Evolutionary conservation across 2,329 filamentous ascomycete genomes (phyloP).

Genomic region (Clonostachys chloroleuca): DNA sequence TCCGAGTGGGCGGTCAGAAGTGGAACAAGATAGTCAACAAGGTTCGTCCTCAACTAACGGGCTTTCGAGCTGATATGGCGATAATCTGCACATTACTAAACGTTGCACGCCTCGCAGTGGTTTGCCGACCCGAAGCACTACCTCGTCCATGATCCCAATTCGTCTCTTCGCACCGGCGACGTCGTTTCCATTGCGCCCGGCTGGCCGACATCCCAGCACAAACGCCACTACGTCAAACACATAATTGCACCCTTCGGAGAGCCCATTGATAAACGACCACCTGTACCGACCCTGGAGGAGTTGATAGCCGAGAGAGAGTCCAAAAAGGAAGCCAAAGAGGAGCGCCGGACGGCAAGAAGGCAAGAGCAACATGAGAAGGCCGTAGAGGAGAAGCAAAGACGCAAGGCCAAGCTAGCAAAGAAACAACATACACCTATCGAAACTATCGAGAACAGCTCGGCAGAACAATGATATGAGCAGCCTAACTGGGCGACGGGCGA

Average conservation of each 20-base stretch:
- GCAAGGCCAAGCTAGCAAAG: conserved; percentile 10
- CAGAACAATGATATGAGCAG: no score
- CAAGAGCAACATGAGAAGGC: conserved; percentile 10
- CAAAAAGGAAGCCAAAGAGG: conserved; percentile 52
- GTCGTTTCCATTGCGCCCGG: conserved; percentile 67
- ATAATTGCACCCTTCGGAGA: conserved; percentile 68
- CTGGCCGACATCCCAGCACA: conserved; percentile 60
- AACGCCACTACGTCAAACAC: conserved; percentile 69
- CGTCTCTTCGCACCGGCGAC: conserved; percentile 69
- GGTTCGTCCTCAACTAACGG: conserved; percentile 34
- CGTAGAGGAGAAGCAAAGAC: conserved; percentile 8
- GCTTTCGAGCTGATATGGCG: not conserved
- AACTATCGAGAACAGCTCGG: no score
- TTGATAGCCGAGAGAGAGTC: conserved; percentile 47
- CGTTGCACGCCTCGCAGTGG: conserved; percentile 40
- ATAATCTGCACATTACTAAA: not conserved
- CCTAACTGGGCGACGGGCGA: no score
- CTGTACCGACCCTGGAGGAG: conserved; percentile 62
- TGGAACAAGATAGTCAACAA: conserved; percentile 74
- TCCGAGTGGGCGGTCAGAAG: conserved; percentile 64
- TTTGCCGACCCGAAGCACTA: conserved; percentile 61
- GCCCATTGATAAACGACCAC: conserved; percentile 58
- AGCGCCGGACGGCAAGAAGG: conserved; percentile 36
- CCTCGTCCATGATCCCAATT: conserved; percentile 75
- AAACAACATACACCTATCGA: no score